Conservation (phyloP, 768 basidiomycete genomes). For the Mycena amicta region DNA sequence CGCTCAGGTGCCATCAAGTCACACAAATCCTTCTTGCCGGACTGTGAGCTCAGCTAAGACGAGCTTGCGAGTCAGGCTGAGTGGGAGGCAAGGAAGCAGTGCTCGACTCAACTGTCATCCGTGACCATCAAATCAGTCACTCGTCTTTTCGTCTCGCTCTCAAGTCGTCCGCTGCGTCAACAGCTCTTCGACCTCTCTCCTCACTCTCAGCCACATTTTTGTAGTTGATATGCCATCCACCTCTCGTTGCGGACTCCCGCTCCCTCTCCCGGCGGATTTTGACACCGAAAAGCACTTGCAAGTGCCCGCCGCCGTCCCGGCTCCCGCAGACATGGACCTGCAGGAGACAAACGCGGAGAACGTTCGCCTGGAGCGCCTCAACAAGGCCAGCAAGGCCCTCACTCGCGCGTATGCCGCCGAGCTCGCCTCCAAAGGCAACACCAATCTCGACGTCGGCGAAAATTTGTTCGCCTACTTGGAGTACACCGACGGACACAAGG, state of each 20-base stretch:
- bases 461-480: background rate
- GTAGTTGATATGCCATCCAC: too few relatives aligned
- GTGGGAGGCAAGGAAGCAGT: too few relatives aligned
- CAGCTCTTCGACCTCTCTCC: too few relatives aligned
- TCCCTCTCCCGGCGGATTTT: slow-evolving; percentile 3
- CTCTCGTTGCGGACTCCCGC: background rate
- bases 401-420: slow-evolving; percentile 3
- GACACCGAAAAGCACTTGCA: background rate
- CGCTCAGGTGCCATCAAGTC: too few relatives aligned
- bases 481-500: slow-evolving; percentile 1
- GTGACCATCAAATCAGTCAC: too few relatives aligned
- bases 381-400: background rate
- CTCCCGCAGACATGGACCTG: background rate
- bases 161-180: too few relatives aligned
- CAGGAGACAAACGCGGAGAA: slow-evolving; percentile 1
- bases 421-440: background rate
- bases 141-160: too few relatives aligned
- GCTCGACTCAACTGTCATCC: too few relatives aligned
- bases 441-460: slow-evolving; percentile 1
- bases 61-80: too few relatives aligned
- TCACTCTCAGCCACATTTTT: too few relatives aligned
- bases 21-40: too few relatives aligned
- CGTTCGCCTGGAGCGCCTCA: background rate
- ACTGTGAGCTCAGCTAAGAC: too few relatives aligned
- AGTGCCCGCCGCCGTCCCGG: background rate